Evolutionary conservation across 169 alveolate species (phyloP).

Genomic region (Eimeria necatrix): DNA sequence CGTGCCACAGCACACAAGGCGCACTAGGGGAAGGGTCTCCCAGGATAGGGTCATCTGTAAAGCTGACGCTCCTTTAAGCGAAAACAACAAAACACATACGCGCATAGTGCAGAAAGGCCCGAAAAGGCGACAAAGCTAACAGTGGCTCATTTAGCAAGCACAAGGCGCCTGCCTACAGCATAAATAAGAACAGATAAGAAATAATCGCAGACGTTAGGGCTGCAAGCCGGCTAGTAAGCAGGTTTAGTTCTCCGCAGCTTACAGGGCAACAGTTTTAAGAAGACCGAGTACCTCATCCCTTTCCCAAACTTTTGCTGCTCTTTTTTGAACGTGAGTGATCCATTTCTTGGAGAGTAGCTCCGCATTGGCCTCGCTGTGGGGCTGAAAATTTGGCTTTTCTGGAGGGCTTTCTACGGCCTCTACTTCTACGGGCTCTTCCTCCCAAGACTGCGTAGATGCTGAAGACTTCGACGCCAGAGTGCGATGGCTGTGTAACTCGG

Average conservation of each 20-base stretch:
- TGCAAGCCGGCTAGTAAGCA: not conserved
- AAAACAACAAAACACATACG: not conserved
- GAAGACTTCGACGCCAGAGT: slow-evolving; percentile 26
- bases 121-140: not conserved
- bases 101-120: not conserved
- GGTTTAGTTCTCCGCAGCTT: not conserved
- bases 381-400: slow-evolving; percentile 35
- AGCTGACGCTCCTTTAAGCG: slow-evolving; percentile 65
- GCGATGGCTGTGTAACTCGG: slow-evolving; percentile 14
- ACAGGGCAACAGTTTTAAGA: slow-evolving; percentile 73
- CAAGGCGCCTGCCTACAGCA: too few relatives aligned
- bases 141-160: not conserved
- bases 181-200: not conserved
- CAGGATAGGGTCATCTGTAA: slow-evolving; percentile 73
- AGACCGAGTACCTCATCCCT: slow-evolving; percentile 68
- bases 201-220: too few relatives aligned
- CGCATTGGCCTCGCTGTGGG: slow-evolving; percentile 71
- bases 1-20: slow-evolving; percentile 77
- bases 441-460: slow-evolving; percentile 52
- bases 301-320: slow-evolving; percentile 78
- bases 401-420: not conserved
- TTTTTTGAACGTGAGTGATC: slow-evolving; percentile 73
- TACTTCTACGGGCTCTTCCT: slow-evolving; percentile 45
- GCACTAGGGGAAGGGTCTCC: slow-evolving; percentile 77
- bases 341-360: slow-evolving; percentile 72